Percentiles rank a stretch among this genome's conserved stretches.
These are phyloP conservation scores for Botrytis fragariae DNA, from an alignment of 2,329 filamentous ascomycete genomes.

Conservation along the genomic window DNA sequence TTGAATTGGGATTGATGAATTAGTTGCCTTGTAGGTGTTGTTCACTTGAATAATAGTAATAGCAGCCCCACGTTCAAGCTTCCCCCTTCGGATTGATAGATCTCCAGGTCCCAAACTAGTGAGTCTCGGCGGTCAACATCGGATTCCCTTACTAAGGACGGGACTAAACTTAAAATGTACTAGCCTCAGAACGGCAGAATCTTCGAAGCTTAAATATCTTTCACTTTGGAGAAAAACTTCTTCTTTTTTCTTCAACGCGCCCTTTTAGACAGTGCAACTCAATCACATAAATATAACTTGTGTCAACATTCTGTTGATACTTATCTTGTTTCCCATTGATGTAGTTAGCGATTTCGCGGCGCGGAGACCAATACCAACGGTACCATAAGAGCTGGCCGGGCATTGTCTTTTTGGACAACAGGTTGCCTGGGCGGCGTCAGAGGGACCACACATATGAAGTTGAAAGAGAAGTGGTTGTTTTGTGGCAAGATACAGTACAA, in stretches of 20 bases:
- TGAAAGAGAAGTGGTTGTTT: background rate
- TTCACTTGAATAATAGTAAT: conserved; percentile 13
- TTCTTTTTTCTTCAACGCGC: conserved; percentile 57
- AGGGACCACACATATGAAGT: conserved; percentile 63
- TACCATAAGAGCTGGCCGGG: conserved; percentile 59
- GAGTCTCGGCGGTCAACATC: conserved; percentile 13
- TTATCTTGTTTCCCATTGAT: conserved; percentile 59
- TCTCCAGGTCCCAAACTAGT: conserved; percentile 12
- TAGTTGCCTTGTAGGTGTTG: background rate
- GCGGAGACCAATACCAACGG: conserved; percentile 53
- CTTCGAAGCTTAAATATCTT: conserved; percentile 8
- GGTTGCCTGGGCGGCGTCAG: conserved; percentile 81
- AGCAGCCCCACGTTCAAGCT: conserved; percentile 31
- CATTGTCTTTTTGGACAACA: conserved; percentile 42
- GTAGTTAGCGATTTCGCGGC: conserved; percentile 57
- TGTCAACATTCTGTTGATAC: conserved; percentile 67
- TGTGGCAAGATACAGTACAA: background rate
- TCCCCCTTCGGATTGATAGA: conserved; percentile 6
- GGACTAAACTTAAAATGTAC: background rate
- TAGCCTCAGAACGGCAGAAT: background rate
- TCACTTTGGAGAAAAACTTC: conserved; percentile 15
- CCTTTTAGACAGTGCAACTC: conserved; percentile 83
- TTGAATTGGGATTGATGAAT: background rate
- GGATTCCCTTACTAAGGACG: background rate
- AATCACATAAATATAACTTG: conserved; percentile 56